Evolutionary conservation across 148 eudicot species (phyloP), one percentile per base, ranked within the genome.

Genomic region (Chenopodium album): DNA sequence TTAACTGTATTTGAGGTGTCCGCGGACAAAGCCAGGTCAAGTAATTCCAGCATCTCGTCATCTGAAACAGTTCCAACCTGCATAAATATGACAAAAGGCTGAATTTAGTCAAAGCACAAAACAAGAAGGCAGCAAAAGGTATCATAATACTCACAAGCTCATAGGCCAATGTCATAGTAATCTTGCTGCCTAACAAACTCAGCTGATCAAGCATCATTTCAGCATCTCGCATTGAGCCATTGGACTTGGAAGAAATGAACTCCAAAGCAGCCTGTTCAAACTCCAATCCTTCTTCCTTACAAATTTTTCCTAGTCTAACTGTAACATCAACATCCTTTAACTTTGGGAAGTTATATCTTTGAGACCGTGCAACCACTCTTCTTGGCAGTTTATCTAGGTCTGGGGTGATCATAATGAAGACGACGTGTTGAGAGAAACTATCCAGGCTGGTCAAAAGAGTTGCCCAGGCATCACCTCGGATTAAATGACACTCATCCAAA

Each of bases 151-250:
- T 90, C 85, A 96, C 99, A 54, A 96, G 89, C 81, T 96, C 97
- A 85, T 92, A 90, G 11, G 92, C 90, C 87, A 94, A 79, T 13
- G 89, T 76, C 84, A 90, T 76, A 1, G 97, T 91, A 69, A 96
- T 92, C 80, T 85, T 88, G 85, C 85, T 92, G 41, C 97, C 94
- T 52, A 96, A 90, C 85, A 96, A 89, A 85, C 97, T 92, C 71
- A 94, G 87, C 84, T 96, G 99, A 85, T 96, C 99, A 81, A 96
- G 90, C 94, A 90, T 94, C 98, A 94, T 94, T 81, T 94, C 98
- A 72, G 98, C 98, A 85, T 94, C 99, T 64, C 97, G 90, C 76
- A 96, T 87, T 50, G 99, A 96, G 73, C 99, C 98, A 86, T 87
- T 89, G 44, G 97, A 94, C 83, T 88, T 94, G 62, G 87, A 83